Conservation (phyloP, 2,329 filamentous ascomycete genomes). For the Gremmenia infestans region DNA sequence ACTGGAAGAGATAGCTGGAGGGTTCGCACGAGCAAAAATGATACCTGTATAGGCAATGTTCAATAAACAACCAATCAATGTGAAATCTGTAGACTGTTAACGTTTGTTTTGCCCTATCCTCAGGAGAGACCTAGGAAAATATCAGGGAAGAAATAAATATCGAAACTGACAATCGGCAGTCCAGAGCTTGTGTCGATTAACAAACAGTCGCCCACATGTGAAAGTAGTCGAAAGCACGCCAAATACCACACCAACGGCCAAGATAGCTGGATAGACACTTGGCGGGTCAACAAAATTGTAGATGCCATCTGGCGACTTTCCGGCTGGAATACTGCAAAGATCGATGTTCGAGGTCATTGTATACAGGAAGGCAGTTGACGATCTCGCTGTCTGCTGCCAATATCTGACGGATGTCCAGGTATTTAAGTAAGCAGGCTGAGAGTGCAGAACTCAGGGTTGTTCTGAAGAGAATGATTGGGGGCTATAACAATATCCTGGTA, state of each 20-base stretch:
- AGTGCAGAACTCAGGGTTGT: too few relatives aligned
- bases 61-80: background rate
- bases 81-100: background rate
- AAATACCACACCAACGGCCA: background rate
- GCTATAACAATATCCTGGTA: too few relatives aligned
- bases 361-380: too few relatives aligned
- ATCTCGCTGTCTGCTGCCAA: too few relatives aligned
- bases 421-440: too few relatives aligned
- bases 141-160: background rate
- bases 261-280: background rate
- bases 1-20: background rate
- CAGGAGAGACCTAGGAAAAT: background rate
- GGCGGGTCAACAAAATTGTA: background rate
- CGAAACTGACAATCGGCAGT: background rate
- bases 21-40: background rate
- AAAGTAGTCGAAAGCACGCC: background rate
- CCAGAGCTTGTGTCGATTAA: background rate
- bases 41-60: background rate
- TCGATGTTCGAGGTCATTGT: background rate
- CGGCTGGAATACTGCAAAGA: background rate
- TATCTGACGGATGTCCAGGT: too few relatives aligned
- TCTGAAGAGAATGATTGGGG: too few relatives aligned
- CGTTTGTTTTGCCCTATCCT: background rate
- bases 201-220: background rate
- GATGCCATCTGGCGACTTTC: background rate